Evolutionary conservation across 2,329 filamentous ascomycete genomes (phyloP).

Genomic region (Incumbomyces lentus): DNA sequence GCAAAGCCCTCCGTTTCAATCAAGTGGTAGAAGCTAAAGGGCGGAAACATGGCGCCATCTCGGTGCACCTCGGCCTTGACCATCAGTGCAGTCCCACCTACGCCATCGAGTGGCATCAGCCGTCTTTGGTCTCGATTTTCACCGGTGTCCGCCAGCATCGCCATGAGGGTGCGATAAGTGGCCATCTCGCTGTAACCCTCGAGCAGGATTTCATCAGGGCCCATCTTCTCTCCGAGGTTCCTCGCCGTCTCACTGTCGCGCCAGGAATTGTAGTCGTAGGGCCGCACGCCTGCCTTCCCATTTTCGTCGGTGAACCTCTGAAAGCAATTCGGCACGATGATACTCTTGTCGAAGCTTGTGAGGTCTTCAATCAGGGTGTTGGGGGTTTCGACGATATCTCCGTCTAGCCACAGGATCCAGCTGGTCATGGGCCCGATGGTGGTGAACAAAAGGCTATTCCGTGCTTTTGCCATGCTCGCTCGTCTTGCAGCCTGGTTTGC

Average conservation of each 20-base stretch:
- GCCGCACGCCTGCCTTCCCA: constrained; percentile 61
- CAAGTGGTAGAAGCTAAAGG: constrained; percentile 90
- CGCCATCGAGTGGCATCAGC: constrained; percentile 75
- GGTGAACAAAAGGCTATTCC: constrained; percentile 91
- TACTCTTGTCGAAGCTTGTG: constrained; percentile 73
- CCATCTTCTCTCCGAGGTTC: constrained; percentile 68
- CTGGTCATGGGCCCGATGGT: constrained; percentile 82
- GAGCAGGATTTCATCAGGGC: constrained; percentile 78
- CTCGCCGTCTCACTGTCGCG: constrained; percentile 74
- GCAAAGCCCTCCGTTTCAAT: constrained; percentile 98
- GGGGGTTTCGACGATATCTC: constrained; percentile 84
- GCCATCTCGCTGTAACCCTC: constrained; percentile 91
- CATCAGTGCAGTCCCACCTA: constrained; percentile 82
- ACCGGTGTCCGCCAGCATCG: constrained; percentile 56
- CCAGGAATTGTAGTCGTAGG: constrained; percentile 98
- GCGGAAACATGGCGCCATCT: constrained; percentile 96
- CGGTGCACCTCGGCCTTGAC: constrained; percentile 96
- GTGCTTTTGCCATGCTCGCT: constrained; percentile 82
- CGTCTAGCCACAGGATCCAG: constrained; percentile 95
- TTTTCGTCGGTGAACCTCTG: constrained; percentile 74
- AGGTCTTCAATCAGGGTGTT: constrained; percentile 80
- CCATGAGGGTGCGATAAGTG: constrained; percentile 87
- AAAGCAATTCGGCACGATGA: constrained; percentile 93
- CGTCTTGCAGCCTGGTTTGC: constrained; percentile 77
- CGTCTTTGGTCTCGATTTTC: constrained; percentile 47